Evolutionary conservation across 192 early-diverging fungal species (phyloP), one percentile per base, ranked within the genome.

Genomic region (Backusella sp.): DNA sequence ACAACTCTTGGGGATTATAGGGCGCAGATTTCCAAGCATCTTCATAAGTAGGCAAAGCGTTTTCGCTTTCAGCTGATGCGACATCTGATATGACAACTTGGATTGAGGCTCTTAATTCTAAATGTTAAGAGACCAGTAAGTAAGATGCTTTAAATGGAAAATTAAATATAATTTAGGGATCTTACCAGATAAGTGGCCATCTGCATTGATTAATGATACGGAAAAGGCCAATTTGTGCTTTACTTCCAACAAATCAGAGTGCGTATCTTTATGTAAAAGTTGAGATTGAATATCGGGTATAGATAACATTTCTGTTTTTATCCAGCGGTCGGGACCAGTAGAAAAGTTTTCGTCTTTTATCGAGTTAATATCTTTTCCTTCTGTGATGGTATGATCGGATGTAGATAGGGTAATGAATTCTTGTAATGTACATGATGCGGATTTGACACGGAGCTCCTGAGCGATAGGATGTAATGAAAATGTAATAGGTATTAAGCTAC

Each of bases 401-500:
- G 77, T 65, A 3, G 79, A 77, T 65, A 86, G 84, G 9, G 87
- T 83, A 17, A 77, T 75, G 56, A 88, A 90, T 78, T 92, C 91
- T 59, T 88, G 90, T 42, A 92, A 78, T 17, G 82, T 70, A 41
- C 85, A 86, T 12, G 80, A 75, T 15, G 87, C 81, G 0, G 82
- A 44, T 32, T 84, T 75, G 19, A 91, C 68, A 56, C 76, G 81
- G 14, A 92, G 53, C 15, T 87, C 83, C 72, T 86, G 77, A 65
- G 77, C 65, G 9, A 87, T 81, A 26, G 91, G 90, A 19, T 75
- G 81, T 6, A 92, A 71, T 41, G 82, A 75, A 23, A 91, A 84
- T 3, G 81, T 68, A 17, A 89, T 82, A 12, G 87, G 85, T 39
- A 92, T 85, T 26, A 84, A 66, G 35, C 85, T 83, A 53, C 82